phyloP scores from a whole-genome alignment of 1,284 basidiomycete species.

The Sparassis latifolia region DNA sequence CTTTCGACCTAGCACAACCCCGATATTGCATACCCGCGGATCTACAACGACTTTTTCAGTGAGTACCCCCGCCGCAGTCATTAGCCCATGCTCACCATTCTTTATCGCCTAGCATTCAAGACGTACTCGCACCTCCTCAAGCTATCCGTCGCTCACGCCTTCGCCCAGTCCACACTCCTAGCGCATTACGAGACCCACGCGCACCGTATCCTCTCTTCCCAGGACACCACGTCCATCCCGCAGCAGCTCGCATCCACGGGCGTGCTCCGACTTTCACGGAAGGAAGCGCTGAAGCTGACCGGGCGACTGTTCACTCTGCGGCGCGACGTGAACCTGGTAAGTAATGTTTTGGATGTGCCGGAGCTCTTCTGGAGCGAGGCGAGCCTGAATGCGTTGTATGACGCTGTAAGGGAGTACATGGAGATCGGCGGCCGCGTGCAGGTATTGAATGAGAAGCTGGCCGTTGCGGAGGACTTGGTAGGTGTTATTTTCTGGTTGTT shows the following conservation, averaged over 20 bases:
- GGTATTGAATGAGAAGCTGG: constrained; percentile 85
- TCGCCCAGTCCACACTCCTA: constrained; percentile 91
- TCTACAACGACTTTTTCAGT: constrained; percentile 93
- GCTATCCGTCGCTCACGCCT: constrained; percentile 89
- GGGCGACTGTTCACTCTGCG: constrained; percentile 83
- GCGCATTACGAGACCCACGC: constrained; percentile 85
- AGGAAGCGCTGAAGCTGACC: constrained; percentile 83
- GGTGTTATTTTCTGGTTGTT: constrained; percentile 24
- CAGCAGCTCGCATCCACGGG: constrained; percentile 80
- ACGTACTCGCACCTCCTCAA: constrained; percentile 81
- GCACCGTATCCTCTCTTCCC: constrained; percentile 74
- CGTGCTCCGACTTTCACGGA: constrained; percentile 70
- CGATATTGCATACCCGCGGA: constrained; percentile 77
- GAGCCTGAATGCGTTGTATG: constrained; percentile 83
- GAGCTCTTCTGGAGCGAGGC: constrained; percentile 96
- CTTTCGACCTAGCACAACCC: constrained; percentile 65
- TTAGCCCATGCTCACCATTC: not conserved
- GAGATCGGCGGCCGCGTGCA: constrained; percentile 85
- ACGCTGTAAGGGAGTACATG: constrained; percentile 92
- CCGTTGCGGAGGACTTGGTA: constrained; percentile 84
- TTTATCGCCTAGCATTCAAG: constrained; percentile 64
- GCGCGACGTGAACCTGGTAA: constrained; percentile 87
- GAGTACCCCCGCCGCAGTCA: constrained; percentile 20
- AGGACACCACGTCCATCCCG: constrained; percentile 76
- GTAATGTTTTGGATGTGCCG: constrained; percentile 92